A percentile compares a stretch with the other conserved stretches of the same genome.
These are phyloP conservation scores for Hansfordia pulvinata DNA, from an alignment of 2,329 filamentous ascomycete species.

Conservation along the genomic window DNA sequence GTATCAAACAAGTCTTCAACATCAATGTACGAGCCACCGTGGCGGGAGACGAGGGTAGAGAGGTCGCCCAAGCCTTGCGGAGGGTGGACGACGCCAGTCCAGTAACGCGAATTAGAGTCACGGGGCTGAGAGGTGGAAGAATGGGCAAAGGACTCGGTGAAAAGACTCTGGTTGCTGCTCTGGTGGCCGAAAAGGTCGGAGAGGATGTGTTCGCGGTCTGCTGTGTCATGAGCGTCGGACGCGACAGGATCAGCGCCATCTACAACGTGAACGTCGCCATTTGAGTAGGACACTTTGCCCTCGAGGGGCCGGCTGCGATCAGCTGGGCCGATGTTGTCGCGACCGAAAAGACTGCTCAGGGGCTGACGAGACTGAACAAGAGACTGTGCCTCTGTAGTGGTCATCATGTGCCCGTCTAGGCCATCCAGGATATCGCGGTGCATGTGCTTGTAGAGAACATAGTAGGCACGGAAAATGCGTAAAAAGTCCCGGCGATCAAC, in stretches of 20 bases:
- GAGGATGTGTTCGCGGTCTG: constrained; percentile 47
- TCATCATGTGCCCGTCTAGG: constrained; percentile 64
- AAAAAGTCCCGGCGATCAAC: constrained; percentile 79
- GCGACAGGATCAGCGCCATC: constrained; percentile 46
- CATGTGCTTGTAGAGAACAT: constrained; percentile 79
- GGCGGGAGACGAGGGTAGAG: constrained; percentile 13
- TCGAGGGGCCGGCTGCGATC: constrained; percentile 48
- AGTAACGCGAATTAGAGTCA: constrained; percentile 13
- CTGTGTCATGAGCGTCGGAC: constrained; percentile 45
- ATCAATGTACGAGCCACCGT: constrained; percentile 14
- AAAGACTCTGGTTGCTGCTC: constrained; percentile 15
- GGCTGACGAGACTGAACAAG: constrained; percentile 64
- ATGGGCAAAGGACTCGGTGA: constrained; percentile 19
- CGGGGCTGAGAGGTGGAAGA: constrained; percentile 12
- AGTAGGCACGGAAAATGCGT: constrained; percentile 85
- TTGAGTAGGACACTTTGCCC: constrained; percentile 49
- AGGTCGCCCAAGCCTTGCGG: constrained; percentile 16
- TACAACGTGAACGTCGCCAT: constrained; percentile 51
- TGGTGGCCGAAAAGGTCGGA: constrained; percentile 29
- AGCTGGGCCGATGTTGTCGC: constrained; percentile 55
- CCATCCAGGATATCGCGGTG: constrained; percentile 71
- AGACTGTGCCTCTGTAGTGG: constrained; percentile 63
- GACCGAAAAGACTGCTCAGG: constrained; percentile 60
- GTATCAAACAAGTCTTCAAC: constrained; percentile 6
- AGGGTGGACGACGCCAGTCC: constrained; percentile 16